These are phyloP conservation scores for Phoenix dactylifera DNA, from an alignment of 176 grass and related monocot species.

Conservation along the genomic window DNA sequence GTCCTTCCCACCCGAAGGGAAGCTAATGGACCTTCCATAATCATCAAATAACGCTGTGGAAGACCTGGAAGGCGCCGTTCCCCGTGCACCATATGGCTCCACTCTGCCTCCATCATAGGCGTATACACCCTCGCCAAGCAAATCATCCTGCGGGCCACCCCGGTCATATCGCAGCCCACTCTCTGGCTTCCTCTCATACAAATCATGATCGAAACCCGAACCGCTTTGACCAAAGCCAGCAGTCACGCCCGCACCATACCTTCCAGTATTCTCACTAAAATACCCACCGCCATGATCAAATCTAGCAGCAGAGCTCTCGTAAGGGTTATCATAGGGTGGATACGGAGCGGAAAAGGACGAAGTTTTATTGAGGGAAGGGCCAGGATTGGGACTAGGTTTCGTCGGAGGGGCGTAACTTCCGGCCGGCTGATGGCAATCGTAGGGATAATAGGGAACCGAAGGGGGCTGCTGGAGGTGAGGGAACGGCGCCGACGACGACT, in stretches of 20 bases:
- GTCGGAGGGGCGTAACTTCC: slow-evolving; percentile 16
- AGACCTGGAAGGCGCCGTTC: slow-evolving; percentile 51
- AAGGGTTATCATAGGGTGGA: slow-evolving; percentile 43
- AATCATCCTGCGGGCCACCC: slow-evolving; percentile 22
- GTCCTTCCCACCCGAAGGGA: slow-evolving; percentile 30
- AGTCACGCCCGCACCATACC: background rate
- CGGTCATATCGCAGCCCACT: slow-evolving; percentile 7
- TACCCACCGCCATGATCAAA: background rate
- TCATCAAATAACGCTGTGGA: slow-evolving; percentile 70
- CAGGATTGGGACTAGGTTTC: slow-evolving; percentile 11
- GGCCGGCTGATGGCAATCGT: slow-evolving; percentile 12
- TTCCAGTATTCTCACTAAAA: slow-evolving; percentile 5
- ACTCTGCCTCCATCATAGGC: slow-evolving; percentile 52
- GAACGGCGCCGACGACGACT: slow-evolving; percentile 24
- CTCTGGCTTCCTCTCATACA: slow-evolving; percentile 30
- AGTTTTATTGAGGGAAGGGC: background rate
- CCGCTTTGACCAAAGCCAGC: slow-evolving; percentile 30
- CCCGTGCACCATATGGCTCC: slow-evolving; percentile 74
- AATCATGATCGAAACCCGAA: slow-evolving; percentile 41
- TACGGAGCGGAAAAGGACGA: slow-evolving; percentile 36
- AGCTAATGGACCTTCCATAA: slow-evolving; percentile 80
- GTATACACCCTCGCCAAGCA: slow-evolving; percentile 63
- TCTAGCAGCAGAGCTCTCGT: slow-evolving; percentile 8
- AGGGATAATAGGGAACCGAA: slow-evolving; percentile 23
- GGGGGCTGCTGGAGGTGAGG: slow-evolving; percentile 40